phyloP scores from a whole-genome alignment of 306 rosid genomes.

The Cotoneaster glaucophyllus region DNA sequence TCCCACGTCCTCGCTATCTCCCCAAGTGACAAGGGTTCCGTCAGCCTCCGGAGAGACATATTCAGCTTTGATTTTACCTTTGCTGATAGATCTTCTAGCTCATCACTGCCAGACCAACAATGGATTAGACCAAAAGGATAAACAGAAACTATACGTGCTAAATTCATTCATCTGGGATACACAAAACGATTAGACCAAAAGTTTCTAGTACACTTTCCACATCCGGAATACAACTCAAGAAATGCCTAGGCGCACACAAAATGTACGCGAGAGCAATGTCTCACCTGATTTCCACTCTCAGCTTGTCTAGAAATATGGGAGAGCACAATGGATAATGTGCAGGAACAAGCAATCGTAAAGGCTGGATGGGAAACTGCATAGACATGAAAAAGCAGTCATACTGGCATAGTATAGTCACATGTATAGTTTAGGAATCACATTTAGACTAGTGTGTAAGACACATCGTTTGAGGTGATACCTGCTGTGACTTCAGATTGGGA shows the following conservation, averaged over 20 bases:
- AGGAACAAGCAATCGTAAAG: slow-evolving; percentile 87
- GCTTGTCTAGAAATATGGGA: slow-evolving; percentile 70
- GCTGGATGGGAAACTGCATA: slow-evolving; percentile 77
- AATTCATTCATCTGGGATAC: too few species aligned
- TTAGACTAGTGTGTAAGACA: slow-evolving; percentile 9
- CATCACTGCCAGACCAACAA: slow-evolving; percentile 43
- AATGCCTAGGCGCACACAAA: background rate
- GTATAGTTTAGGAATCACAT: background rate
- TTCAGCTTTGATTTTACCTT: slow-evolving; percentile 65
- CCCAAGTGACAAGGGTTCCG: slow-evolving; percentile 28
- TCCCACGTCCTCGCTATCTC: slow-evolving; percentile 44
- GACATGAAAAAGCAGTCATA: slow-evolving; percentile 24
- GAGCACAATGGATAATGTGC: slow-evolving; percentile 77
- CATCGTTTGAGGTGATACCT: slow-evolving; percentile 62
- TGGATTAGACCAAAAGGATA: background rate
- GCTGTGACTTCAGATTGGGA: slow-evolving; percentile 59
- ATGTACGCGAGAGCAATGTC: background rate
- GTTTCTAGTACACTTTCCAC: background rate
- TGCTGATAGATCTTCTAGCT: slow-evolving; percentile 62
- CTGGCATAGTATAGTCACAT: background rate
- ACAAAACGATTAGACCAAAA: too few species aligned
- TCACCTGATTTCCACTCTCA: slow-evolving; percentile 73
- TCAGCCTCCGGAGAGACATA: slow-evolving; percentile 43
- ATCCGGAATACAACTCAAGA: background rate
- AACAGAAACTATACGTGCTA: background rate